Conservation (phyloP, 108 stramenopile genomes). For the Schizochytrium sp. region DNA sequence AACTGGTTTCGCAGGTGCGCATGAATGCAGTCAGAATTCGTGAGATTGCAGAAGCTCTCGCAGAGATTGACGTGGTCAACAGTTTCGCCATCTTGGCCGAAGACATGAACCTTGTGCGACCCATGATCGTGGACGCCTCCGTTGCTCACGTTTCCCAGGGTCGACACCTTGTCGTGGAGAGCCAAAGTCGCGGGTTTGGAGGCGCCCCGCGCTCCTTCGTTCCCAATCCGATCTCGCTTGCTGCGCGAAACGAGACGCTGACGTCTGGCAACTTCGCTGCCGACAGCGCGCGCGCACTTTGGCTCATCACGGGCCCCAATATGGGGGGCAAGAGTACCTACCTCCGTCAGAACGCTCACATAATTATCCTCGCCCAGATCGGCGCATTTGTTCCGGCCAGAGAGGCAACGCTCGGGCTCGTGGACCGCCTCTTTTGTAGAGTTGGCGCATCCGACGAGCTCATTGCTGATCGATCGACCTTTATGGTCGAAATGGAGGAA, state of each 20-base stretch:
- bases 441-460: conserved; percentile 81
- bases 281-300: background rate
- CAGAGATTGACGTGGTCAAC: conserved; percentile 8
- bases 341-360: conserved; percentile 51
- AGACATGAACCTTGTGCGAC: background rate
- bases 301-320: conserved; percentile 34
- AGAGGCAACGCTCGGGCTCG: conserved; percentile 58
- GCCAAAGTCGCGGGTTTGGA: background rate
- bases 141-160: background rate
- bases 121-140: background rate
- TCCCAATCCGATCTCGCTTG: background rate
- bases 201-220: background rate
- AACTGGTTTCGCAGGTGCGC: background rate
- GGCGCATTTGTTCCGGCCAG: conserved; percentile 86
- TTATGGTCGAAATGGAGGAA: conserved; percentile 88
- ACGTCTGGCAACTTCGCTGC: no score
- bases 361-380: conserved; percentile 78
- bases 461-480: conserved; percentile 81
- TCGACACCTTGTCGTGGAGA: conserved; percentile 20
- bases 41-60: background rate
- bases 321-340: conserved; percentile 39
- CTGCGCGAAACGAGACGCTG: background rate
- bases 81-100: background rate
- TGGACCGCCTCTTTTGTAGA: conserved; percentile 66
- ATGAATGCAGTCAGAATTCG: background rate